Conservation (phyloP, 2,329 filamentous ascomycete genomes). For the Aureobasidium subglaciale region DNA sequence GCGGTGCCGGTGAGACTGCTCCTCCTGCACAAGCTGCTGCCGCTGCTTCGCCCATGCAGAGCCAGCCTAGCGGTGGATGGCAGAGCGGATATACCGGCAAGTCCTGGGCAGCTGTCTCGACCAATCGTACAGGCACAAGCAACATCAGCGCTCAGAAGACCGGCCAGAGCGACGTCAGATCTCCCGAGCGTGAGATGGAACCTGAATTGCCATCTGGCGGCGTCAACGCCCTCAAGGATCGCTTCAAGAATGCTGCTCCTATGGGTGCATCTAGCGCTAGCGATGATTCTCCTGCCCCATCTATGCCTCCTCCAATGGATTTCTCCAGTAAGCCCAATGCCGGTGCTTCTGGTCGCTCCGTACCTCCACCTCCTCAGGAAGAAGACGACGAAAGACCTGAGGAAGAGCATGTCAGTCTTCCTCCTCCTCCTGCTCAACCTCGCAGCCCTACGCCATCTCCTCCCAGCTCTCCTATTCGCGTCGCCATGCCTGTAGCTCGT, state of each 20-base stretch:
- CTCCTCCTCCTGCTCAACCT: slow-evolving; percentile 35
- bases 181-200: slow-evolving; percentile 45
- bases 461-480: slow-evolving; percentile 40
- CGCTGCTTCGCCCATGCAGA: slow-evolving; percentile 48
- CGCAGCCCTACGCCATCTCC: slow-evolving; percentile 6
- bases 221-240: slow-evolving; percentile 69
- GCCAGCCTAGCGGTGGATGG: slow-evolving; percentile 78
- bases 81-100: slow-evolving; percentile 89
- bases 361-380: slow-evolving; percentile 70
- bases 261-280: slow-evolving; percentile 52
- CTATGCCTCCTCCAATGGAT: slow-evolving; percentile 57
- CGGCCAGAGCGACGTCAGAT: slow-evolving; percentile 46
- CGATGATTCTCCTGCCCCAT: slow-evolving; percentile 28
- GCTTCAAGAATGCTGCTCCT: slow-evolving; percentile 70
- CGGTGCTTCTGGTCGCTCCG: slow-evolving; percentile 45
- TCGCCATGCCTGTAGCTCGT: slow-evolving; percentile 39
- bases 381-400: slow-evolving; percentile 27
- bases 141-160: slow-evolving; percentile 56
- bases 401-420: slow-evolving; percentile 43
- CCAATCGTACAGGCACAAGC: slow-evolving; percentile 57
- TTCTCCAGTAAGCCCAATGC: slow-evolving; percentile 61
- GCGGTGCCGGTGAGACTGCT: slow-evolving; percentile 45
- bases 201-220: slow-evolving; percentile 52
- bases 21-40: slow-evolving; percentile 32
- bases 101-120: slow-evolving; percentile 79